Percentiles rank a stretch among this genome's conserved stretches.
Evolutionary conservation across 768 basidiomycete species (phyloP).

Genomic region (Hericium rajendrae): DNA sequence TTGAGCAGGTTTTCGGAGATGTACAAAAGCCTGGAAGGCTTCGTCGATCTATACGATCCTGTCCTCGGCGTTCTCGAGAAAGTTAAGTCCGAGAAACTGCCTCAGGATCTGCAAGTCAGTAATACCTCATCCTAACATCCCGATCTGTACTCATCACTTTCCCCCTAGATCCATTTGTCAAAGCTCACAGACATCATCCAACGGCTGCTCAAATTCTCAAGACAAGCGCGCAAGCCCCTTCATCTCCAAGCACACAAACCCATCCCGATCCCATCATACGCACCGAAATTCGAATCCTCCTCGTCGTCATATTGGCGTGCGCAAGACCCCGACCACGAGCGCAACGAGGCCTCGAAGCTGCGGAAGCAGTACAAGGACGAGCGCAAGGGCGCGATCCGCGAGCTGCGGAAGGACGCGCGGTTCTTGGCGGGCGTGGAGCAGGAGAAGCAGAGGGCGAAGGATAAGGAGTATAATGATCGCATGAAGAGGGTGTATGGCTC

Average conservation of each 20-base stretch:
- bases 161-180: slow-evolving; percentile 1
- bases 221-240: slow-evolving; percentile 67
- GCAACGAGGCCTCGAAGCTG: slow-evolving; percentile 79
- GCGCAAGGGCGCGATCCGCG: slow-evolving; percentile 91
- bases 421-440: slow-evolving; percentile 89
- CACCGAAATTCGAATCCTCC: slow-evolving; percentile 83
- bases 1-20: slow-evolving; percentile 61
- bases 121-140: neutral
- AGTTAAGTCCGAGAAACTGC: slow-evolving; percentile 36
- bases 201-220: slow-evolving; percentile 65
- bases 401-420: slow-evolving; percentile 88
- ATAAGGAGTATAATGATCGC: slow-evolving; percentile 63
- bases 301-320: slow-evolving; percentile 66
- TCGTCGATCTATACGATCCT: slow-evolving; percentile 79
- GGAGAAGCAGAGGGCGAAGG: slow-evolving; percentile 79
- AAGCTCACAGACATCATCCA: slow-evolving; percentile 16
- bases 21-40: slow-evolving; percentile 72
- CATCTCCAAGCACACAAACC: slow-evolving; percentile 88
- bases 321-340: slow-evolving; percentile 88
- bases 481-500: slow-evolving; percentile 77
- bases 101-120: slow-evolving; percentile 48
- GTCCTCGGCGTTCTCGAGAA: slow-evolving; percentile 46
- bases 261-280: slow-evolving; percentile 87
- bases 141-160: neutral
- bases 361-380: slow-evolving; percentile 90